Percentiles rank a stretch among this genome's conserved stretches.
These are phyloP conservation scores for Tetraselmis striata DNA, from an alignment of 139 green algal genomes.

Conservation along the genomic window DNA sequence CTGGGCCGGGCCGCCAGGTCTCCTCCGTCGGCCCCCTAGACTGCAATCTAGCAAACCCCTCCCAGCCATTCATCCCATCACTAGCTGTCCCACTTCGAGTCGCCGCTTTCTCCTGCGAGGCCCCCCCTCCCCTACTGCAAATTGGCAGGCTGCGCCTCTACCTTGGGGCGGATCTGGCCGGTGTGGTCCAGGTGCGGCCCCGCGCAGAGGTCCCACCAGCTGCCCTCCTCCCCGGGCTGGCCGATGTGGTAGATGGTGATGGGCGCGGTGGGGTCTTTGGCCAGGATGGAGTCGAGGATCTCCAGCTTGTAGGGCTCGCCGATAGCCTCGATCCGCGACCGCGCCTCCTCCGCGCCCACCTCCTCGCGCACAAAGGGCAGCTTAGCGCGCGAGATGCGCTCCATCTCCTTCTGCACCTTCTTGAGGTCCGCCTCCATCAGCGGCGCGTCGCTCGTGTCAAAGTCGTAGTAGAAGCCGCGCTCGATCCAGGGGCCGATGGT, in stretches of 20 bases:
- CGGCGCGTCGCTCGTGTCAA: slow-evolving; percentile 63
- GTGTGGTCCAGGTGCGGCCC: slow-evolving; percentile 88
- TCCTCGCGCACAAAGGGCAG: slow-evolving; percentile 81
- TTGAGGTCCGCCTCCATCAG: slow-evolving; percentile 89
- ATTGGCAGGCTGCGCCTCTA: too few species aligned
- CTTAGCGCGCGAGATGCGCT: slow-evolving; percentile 64
- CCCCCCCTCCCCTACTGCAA: too few species aligned
- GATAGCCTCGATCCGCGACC: slow-evolving; percentile 64
- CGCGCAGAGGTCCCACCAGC: slow-evolving; percentile 93
- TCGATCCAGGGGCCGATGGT: slow-evolving; percentile 96
- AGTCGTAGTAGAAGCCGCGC: slow-evolving; percentile 99
- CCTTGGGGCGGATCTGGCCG: slow-evolving; percentile 56
- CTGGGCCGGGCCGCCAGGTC: too few species aligned
- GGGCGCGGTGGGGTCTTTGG: slow-evolving; percentile 52
- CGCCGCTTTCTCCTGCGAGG: too few species aligned
- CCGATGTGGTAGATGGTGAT: slow-evolving; percentile 99
- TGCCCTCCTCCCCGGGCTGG: slow-evolving; percentile 41
- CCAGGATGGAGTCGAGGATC: slow-evolving; percentile 83
- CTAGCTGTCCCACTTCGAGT: too few species aligned
- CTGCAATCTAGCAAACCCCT: too few species aligned
- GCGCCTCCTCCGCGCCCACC: slow-evolving; percentile 70
- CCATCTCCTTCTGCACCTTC: slow-evolving; percentile 93
- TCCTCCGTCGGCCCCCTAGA: too few species aligned
- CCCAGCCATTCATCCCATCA: too few species aligned
- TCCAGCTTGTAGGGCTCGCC: slow-evolving; percentile 96